Evolutionary conservation across 495 filamentous ascomycete genomes (phyloP), one percentile per base, ranked within the genome.

Genomic region (Neurospora sublineolata): DNA sequence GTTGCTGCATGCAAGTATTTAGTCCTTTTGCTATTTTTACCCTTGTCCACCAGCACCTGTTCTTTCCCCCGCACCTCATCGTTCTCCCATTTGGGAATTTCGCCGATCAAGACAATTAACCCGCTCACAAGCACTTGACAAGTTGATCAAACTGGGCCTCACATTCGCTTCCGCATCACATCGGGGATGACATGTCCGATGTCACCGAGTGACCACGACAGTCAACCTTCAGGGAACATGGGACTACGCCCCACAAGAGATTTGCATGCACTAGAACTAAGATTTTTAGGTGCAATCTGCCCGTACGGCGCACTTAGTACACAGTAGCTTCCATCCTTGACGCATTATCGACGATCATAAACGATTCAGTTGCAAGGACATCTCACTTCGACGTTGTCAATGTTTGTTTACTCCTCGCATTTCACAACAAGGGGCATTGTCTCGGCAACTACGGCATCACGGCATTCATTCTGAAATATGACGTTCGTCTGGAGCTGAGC

Each of bases 21-120:
- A 69, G 71, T 68, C 68, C 77, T 69, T 73, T 73, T 75, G 71
- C 71, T 74, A 72, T 68, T 74, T 71, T 75, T 71, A 67, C 75
- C 70, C 70, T 33, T 64, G 27, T 64, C 52, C 52, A 33, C 14
- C 46, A 33, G 7, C 52, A 60, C 44, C n/a, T 23, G 44, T 52
- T 52, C n/a, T 46, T 23, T 46, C 20, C n/a, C n/a, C 42, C 42
- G 44, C 44, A 52, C 27, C 12, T 33, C 52, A 33, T 60, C 6
- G 52, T 33, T 60, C 27, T 16, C 52, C 27, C 27, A 33, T 33
- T 33, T 64, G 52, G 27, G 52, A 64, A 64, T 64, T 16, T 64
- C 12, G 27, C 27, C 52, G 52, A 64, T 64, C 27, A 64, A 30
- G 52, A 64, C 27, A 64, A 64, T 64, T 64, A 64, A 27, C 52